Evolutionary conservation across 805 yeast species (phyloP).

Genomic region (Komagataella kurtzmanii): DNA sequence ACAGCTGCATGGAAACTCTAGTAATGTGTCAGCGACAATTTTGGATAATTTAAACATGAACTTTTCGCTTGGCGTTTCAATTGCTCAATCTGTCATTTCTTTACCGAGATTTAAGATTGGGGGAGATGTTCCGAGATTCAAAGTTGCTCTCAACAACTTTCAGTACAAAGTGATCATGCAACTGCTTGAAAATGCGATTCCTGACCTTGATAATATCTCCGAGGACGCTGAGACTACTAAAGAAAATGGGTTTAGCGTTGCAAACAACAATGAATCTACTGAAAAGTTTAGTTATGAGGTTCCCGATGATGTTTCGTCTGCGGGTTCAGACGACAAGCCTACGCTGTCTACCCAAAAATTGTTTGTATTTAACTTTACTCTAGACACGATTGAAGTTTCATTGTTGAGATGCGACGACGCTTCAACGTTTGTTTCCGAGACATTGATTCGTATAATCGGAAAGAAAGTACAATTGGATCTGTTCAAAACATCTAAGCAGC

Average conservation of each 20-base stretch:
- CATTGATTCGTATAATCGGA: constrained; percentile 61
- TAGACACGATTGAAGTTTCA: constrained; percentile 48
- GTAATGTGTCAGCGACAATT: constrained; percentile 40
- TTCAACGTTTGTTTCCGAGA: constrained; percentile 44
- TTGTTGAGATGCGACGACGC: constrained; percentile 57
- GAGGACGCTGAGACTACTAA: constrained; percentile 16
- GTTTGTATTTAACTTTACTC: constrained; percentile 62
- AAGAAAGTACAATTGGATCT: constrained; percentile 49
- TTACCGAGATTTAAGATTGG: constrained; percentile 62
- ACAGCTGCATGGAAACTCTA: constrained; percentile 39
- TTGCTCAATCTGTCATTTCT: constrained; percentile 31
- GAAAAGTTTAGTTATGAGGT: background rate
- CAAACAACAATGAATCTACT: constrained; percentile 11
- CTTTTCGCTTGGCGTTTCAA: constrained; percentile 68
- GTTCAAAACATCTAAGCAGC: constrained; percentile 40
- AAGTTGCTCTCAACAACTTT: constrained; percentile 67
- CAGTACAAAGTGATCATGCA: constrained; percentile 85
- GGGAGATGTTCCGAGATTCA: constrained; percentile 64
- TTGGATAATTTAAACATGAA: constrained; percentile 68
- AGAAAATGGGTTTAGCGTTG: constrained; percentile 8
- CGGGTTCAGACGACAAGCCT: constrained; percentile 6
- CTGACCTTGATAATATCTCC: constrained; percentile 26
- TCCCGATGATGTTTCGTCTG: background rate
- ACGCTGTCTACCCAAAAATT: constrained; percentile 32
- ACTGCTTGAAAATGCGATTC: constrained; percentile 56